Evolutionary conservation across 2,329 filamentous ascomycete species (phyloP), one percentile per base, ranked within the genome.

Genomic region (Periconia sp.): DNA sequence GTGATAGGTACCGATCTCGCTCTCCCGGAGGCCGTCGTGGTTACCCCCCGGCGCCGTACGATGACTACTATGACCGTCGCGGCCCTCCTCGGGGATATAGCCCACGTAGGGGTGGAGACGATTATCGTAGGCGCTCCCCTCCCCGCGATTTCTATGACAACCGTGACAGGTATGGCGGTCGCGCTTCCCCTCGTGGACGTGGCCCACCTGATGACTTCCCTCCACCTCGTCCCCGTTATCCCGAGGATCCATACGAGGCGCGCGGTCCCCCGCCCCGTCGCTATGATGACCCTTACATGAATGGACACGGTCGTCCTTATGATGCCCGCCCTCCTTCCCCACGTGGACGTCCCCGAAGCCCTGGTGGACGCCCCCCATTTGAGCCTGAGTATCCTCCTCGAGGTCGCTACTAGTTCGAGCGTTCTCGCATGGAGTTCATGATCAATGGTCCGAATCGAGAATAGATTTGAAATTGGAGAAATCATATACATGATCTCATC

Each of bases 111-210:
- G 45, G 43, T 30, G 33, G 33, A 14, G 87, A 89, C 60, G 96
- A 96, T 76, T 92, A 93, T 71, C 91, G 95, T 69, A 87, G 92
- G 66, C 93, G 91, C 68, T 81, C 83, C 53, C 88, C 83, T 51
- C 82, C 89, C 55, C 88, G 91, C 63, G 89, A 93, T 56, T 96
- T 96, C 77, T 96, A 97, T 76, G 90, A 93, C 59, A 86, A 89
- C 69, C 81, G 81, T 62, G 86, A 89, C 64, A 65, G 70, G 54
- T 73, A 73, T 62, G 88, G 91, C 53, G 88, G 91, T 54, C 91
- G 77, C 54, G 76, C 77, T 55, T 78, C 78, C 57, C 77, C 90
- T 52, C 91, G 91, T 56, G 88, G 89, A 61, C 87, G 88, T 59
- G 81, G 82, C 60, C 81, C 80, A 19, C 87, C 89, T 43, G 92